Conservation (phyloP, 495 filamentous ascomycete species). For the Neurospora discreta region DNA sequence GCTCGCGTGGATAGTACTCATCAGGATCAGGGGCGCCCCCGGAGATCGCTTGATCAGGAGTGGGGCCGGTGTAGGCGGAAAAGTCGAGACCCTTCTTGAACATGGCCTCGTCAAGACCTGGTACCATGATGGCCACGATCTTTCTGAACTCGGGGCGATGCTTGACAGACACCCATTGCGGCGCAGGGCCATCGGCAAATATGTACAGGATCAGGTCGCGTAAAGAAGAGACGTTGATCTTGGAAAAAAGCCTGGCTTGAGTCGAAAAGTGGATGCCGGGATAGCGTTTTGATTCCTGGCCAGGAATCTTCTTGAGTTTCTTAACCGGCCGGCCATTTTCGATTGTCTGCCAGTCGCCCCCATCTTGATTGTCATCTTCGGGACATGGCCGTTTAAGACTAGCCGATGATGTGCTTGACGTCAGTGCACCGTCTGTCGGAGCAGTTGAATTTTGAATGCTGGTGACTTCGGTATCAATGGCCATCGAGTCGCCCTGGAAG, state of each 20-base stretch:
- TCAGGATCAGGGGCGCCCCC: conserved; percentile 37
- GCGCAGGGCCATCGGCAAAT: conserved; percentile 69
- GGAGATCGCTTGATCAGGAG: conserved; percentile 20
- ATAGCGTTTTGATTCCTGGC: conserved; percentile 47
- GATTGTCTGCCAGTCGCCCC: conserved; percentile 38
- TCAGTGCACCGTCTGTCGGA: neutral
- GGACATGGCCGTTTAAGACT: conserved; percentile 31
- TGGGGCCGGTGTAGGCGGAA: conserved; percentile 25
- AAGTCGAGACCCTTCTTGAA: conserved; percentile 60
- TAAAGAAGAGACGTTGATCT: conserved; percentile 66
- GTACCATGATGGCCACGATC: conserved; percentile 87
- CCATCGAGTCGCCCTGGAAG: neutral
- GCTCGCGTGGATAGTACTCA: conserved; percentile 61
- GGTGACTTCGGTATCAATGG: neutral
- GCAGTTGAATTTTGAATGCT: neutral
- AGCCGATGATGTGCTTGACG: conserved; percentile 10
- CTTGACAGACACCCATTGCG: conserved; percentile 77
- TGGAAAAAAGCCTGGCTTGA: conserved; percentile 53
- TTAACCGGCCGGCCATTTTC: conserved; percentile 35
- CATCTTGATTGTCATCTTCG: conserved; percentile 25
- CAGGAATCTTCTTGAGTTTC: conserved; percentile 49
- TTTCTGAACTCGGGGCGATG: conserved; percentile 68
- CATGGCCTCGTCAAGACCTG: conserved; percentile 81
- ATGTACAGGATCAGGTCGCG: conserved; percentile 80
- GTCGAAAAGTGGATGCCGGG: conserved; percentile 61